Conservation (phyloP, 805 yeast genomes). For the Candida germanica region DNA sequence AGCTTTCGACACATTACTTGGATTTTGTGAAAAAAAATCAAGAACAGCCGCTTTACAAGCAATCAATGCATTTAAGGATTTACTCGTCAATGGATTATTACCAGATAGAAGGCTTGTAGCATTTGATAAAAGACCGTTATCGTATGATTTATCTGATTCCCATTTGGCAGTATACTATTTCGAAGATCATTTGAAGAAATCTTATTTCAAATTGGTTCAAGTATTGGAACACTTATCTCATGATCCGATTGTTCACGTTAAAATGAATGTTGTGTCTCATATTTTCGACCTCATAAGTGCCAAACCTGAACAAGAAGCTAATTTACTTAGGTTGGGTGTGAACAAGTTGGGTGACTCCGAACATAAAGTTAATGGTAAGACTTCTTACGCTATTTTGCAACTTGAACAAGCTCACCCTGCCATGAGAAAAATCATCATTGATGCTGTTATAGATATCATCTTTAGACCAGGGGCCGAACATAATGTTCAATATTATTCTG, state of each 20-base stretch:
- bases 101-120: constrained; percentile 80
- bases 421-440: constrained; percentile 80
- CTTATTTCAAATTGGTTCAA: constrained; percentile 72
- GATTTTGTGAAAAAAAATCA: constrained; percentile 84
- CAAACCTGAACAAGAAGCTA: constrained; percentile 96
- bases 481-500: constrained; percentile 84
- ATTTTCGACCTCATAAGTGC: constrained; percentile 75
- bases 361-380: constrained; percentile 83
- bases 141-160: constrained; percentile 36
- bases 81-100: constrained; percentile 75
- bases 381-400: constrained; percentile 76
- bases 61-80: constrained; percentile 84
- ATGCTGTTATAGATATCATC: constrained; percentile 75
- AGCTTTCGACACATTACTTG: constrained; percentile 73
- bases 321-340: constrained; percentile 81
- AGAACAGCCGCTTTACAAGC: constrained; percentile 92
- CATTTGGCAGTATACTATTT: constrained; percentile 74
- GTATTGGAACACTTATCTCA: constrained; percentile 78
- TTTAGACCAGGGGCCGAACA: constrained; percentile 72
- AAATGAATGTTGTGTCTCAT: constrained; percentile 71
- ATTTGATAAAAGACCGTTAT: constrained; percentile 72
- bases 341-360: constrained; percentile 94
- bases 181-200: constrained; percentile 82
- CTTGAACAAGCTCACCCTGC: constrained; percentile 92
- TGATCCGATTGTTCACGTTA: constrained; percentile 86